phyloP scores from a whole-genome alignment of 352 stramenopile species.

The Globisporangium emineosum region DNA sequence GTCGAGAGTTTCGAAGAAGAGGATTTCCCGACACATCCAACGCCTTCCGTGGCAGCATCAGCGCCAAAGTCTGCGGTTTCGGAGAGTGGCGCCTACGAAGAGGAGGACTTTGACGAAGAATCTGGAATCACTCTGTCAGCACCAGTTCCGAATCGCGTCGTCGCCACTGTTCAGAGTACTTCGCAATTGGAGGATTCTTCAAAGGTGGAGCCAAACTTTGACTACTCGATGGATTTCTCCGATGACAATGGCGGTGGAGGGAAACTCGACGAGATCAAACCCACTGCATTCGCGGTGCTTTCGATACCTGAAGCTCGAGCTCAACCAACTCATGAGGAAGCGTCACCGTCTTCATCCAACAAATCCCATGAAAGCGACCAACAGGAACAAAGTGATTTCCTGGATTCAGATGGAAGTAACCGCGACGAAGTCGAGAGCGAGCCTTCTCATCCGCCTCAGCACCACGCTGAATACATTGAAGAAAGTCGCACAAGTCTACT shows the following conservation, averaged over 20 bases:
- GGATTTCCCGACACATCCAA: neutral
- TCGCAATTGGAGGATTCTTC: neutral
- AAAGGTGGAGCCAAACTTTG: constrained; percentile 34
- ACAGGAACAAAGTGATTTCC: constrained; percentile 28
- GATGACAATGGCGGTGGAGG: constrained; percentile 30
- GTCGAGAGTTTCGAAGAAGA: constrained; percentile 17
- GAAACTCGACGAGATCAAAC: neutral
- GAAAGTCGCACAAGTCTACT: neutral
- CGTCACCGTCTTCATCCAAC: constrained; percentile 5
- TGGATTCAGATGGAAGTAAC: constrained; percentile 23
- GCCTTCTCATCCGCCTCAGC: neutral
- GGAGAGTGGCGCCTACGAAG: constrained; percentile 46
- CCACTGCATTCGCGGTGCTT: neutral
- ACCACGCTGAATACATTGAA: neutral
- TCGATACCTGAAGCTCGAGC: constrained; percentile 3
- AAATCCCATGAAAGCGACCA: constrained; percentile 11
- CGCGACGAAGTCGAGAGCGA: neutral
- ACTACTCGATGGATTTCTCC: constrained; percentile 78
- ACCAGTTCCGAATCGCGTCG: neutral
- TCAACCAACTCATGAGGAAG: neutral
- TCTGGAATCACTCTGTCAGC: constrained; percentile 14
- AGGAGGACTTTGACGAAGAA: constrained; percentile 57
- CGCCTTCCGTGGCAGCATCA: neutral
- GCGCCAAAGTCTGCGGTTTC: constrained; percentile 18
- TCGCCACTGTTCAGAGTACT: neutral